Conservation (phyloP, 2,329 filamentous ascomycete genomes). For the Aspergillus udagawae region DNA sequence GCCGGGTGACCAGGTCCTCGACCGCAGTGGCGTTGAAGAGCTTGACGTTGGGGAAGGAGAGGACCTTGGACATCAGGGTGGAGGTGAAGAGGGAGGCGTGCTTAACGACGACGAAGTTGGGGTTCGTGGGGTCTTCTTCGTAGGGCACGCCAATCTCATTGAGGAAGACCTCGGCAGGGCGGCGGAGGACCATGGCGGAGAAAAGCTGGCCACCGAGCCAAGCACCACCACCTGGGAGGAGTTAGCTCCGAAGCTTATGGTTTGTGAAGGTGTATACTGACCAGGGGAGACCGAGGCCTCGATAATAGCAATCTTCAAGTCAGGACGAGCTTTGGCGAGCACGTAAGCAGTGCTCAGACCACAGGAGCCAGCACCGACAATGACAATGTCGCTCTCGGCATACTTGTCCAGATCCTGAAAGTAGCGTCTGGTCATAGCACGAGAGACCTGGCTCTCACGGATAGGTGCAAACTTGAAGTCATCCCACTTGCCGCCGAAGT, state of each 20-base stretch:
- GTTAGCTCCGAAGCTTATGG: slow-evolving; percentile 3
- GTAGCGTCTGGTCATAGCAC: slow-evolving; percentile 91
- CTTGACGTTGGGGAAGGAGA: slow-evolving; percentile 86
- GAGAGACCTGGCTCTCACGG: slow-evolving; percentile 85
- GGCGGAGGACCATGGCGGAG: slow-evolving; percentile 92
- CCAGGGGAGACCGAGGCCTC: slow-evolving; percentile 80
- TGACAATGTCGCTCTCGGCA: slow-evolving; percentile 90
- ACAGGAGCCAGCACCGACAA: slow-evolving; percentile 85
- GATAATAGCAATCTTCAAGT: slow-evolving; percentile 87
- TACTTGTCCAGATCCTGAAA: slow-evolving; percentile 84
- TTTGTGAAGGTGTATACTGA: slow-evolving; percentile 16
- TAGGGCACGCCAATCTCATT: slow-evolving; percentile 76
- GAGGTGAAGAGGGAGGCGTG: slow-evolving; percentile 90
- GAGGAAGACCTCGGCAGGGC: slow-evolving; percentile 82
- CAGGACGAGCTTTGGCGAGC: slow-evolving; percentile 75
- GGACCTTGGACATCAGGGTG: slow-evolving; percentile 77
- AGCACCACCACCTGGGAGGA: slow-evolving; percentile 65
- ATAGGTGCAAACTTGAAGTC: slow-evolving; percentile 79
- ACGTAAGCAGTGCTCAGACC: slow-evolving; percentile 81
- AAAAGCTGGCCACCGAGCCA: slow-evolving; percentile 95
- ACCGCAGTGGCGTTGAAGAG: slow-evolving; percentile 93
- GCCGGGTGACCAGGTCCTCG: slow-evolving; percentile 86
- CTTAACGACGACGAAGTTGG: slow-evolving; percentile 86
- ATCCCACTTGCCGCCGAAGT: slow-evolving; percentile 75
- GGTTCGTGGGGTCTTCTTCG: slow-evolving; percentile 84